Percentiles rank a stretch among this genome's conserved stretches.
These are phyloP conservation scores for Aspergillus sp. DNA, from an alignment of 2,329 filamentous ascomycete species.

Conservation along the genomic window DNA sequence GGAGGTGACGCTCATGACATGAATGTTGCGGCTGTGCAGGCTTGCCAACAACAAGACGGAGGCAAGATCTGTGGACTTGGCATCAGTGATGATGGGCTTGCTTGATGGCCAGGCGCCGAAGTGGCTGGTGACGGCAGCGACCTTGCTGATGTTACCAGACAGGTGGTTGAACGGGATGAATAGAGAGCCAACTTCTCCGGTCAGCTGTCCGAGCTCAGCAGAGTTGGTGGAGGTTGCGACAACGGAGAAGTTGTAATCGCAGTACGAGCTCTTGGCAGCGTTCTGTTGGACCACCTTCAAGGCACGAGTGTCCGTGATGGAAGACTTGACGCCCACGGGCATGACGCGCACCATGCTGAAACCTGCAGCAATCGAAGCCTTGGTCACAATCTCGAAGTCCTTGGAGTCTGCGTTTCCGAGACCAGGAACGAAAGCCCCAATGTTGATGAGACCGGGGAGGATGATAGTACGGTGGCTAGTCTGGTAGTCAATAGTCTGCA, in stretches of 20 bases:
- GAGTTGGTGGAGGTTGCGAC: slow-evolving; percentile 71
- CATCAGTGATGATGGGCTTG: slow-evolving; percentile 80
- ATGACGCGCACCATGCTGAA: slow-evolving; percentile 81
- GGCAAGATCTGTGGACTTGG: slow-evolving; percentile 76
- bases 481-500: slow-evolving; percentile 84
- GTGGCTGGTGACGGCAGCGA: slow-evolving; percentile 74
- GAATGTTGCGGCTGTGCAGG: slow-evolving; percentile 74
- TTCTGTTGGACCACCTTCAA: slow-evolving; percentile 71
- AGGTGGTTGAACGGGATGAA: slow-evolving; percentile 82
- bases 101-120: slow-evolving; percentile 74
- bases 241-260: slow-evolving; percentile 79
- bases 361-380: slow-evolving; percentile 70
- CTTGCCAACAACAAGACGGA: slow-evolving; percentile 76
- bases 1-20: slow-evolving; percentile 77
- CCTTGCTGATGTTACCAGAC: slow-evolving; percentile 80
- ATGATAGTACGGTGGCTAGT: slow-evolving; percentile 78
- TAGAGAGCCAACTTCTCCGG: slow-evolving; percentile 72
- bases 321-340: slow-evolving; percentile 71
- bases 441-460: slow-evolving; percentile 73
- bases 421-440: slow-evolving; percentile 77
- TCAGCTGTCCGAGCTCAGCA: slow-evolving; percentile 71
- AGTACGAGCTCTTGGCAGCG: slow-evolving; percentile 65
- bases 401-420: slow-evolving; percentile 63
- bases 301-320: slow-evolving; percentile 70
- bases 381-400: slow-evolving; percentile 69